These are phyloP conservation scores for Pseudonectria foliicola DNA, from an alignment of 2,329 filamentous ascomycete genomes.

Conservation along the genomic window DNA sequence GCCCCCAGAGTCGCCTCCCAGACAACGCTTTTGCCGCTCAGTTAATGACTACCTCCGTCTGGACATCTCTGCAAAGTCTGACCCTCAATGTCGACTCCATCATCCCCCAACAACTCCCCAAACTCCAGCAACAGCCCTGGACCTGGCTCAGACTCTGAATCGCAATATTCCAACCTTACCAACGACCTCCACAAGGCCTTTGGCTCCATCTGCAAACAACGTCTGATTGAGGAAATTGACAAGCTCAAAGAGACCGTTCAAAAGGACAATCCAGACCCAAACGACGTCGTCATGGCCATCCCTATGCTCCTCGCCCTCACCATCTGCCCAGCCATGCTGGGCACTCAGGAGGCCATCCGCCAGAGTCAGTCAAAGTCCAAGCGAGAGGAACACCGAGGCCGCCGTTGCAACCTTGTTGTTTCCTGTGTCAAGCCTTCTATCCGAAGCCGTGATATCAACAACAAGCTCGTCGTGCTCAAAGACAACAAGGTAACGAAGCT, in stretches of 20 bases:
- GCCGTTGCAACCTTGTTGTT: slow-evolving; percentile 41
- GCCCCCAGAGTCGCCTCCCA: too few relatives aligned
- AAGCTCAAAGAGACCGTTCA: slow-evolving; percentile 19
- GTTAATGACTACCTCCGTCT: too few relatives aligned
- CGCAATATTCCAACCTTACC: slow-evolving; percentile 4
- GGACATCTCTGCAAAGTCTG: slow-evolving; percentile 1
- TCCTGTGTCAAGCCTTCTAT: slow-evolving; percentile 40
- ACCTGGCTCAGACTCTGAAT: slow-evolving; percentile 5
- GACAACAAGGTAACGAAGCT: slow-evolving; percentile 28
- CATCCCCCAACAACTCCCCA: slow-evolving; percentile 7
- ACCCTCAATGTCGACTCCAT: slow-evolving; percentile 15
- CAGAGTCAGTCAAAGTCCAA: slow-evolving; percentile 39
- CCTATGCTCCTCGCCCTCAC: slow-evolving; percentile 23
- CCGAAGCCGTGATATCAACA: slow-evolving; percentile 36
- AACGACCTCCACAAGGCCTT: slow-evolving; percentile 16
- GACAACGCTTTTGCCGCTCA: too few relatives aligned
- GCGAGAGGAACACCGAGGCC: slow-evolving; percentile 39
- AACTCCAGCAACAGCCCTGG: slow-evolving; percentile 1
- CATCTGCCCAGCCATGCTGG: slow-evolving; percentile 33
- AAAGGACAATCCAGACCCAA: slow-evolving; percentile 19
- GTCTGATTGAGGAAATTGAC: slow-evolving; percentile 19
- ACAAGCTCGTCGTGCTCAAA: slow-evolving; percentile 37
- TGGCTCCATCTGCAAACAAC: slow-evolving; percentile 15
- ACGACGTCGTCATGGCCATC: slow-evolving; percentile 22
- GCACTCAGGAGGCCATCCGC: slow-evolving; percentile 39